Evolutionary conservation across 2,329 filamentous ascomycete species (phyloP).

Genomic region (Cytospora piceicola): DNA sequence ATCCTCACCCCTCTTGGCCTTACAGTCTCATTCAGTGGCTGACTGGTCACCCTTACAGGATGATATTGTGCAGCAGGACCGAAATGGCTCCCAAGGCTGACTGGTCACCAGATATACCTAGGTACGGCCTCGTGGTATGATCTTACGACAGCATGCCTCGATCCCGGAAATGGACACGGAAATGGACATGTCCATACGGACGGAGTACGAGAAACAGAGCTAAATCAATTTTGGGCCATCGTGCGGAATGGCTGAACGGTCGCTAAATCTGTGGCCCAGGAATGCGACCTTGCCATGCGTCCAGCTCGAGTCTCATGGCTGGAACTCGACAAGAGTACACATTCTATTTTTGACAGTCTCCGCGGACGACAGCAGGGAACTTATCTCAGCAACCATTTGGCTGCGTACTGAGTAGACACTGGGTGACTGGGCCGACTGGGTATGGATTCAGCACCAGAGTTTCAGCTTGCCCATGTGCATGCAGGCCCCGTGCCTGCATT

Average conservation of each 20-base stretch:
- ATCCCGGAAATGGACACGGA: too few relatives aligned
- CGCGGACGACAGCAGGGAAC: neutral
- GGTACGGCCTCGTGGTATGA: neutral
- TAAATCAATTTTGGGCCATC: neutral
- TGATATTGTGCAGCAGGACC: conserved; percentile 3
- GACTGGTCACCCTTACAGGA: conserved; percentile 5
- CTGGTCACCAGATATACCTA: conserved; percentile 17
- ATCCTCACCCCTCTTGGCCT: too few relatives aligned
- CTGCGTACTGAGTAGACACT: too few relatives aligned
- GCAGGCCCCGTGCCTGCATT: neutral
- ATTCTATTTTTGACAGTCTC: conserved; percentile 23
- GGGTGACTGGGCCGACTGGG: neutral
- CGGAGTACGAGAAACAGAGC: neutral
- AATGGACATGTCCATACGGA: too few relatives aligned
- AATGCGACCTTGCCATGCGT: conserved; percentile 16
- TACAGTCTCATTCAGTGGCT: neutral
- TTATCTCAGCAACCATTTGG: neutral
- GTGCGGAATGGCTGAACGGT: neutral
- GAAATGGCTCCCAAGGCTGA: conserved; percentile 11
- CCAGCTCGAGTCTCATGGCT: conserved; percentile 2
- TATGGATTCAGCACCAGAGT: neutral
- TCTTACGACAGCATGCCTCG: neutral
- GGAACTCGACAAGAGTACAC: conserved; percentile 8
- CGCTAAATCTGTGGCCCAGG: neutral
- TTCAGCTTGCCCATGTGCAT: neutral